Percentiles rank a stretch among this genome's conserved stretches.
Conservation (phyloP, 2,329 filamentous ascomycete genomes). For the Helotiales sp. region DNA sequence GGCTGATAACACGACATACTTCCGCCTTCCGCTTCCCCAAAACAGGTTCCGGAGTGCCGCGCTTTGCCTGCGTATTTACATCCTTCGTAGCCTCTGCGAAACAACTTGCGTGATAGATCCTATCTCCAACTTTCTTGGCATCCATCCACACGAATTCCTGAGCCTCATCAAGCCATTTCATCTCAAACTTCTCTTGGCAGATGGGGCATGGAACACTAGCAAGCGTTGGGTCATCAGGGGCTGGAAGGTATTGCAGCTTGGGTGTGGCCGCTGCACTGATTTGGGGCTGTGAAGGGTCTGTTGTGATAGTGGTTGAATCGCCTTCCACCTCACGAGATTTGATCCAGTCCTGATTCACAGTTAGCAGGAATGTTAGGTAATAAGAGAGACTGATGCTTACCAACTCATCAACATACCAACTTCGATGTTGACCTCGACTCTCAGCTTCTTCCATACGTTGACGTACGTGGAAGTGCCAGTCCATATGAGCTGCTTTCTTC, state of each 20-base stretch:
- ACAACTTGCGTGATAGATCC: conserved; percentile 89
- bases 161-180: conserved; percentile 85
- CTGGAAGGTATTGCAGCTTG: conserved; percentile 72
- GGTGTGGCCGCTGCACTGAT: conserved; percentile 39
- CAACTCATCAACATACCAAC: conserved; percentile 91
- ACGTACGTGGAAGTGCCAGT: conserved; percentile 97
- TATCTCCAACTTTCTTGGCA: conserved; percentile 72
- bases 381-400: conserved; percentile 47
- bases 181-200: conserved; percentile 93
- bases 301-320: conserved; percentile 44
- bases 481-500: conserved; percentile 89
- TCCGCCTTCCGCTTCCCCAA: conserved; percentile 77
- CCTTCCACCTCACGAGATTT: conserved; percentile 80
- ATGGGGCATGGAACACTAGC: conserved; percentile 85
- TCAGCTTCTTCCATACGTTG: conserved; percentile 83
- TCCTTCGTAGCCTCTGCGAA: conserved; percentile 78
- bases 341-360: conserved; percentile 75
- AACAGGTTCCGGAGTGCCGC: conserved; percentile 63
- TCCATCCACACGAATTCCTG: conserved; percentile 99
- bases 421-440: conserved; percentile 84
- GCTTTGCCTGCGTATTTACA: conserved; percentile 46
- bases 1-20: conserved; percentile 36
- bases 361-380: background rate
- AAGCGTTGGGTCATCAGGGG: conserved; percentile 74
- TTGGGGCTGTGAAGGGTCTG: conserved; percentile 37